phyloP scores from a whole-genome alignment of 2,329 filamentous ascomycete genomes.

The Hymenoscyphus linearis region DNA sequence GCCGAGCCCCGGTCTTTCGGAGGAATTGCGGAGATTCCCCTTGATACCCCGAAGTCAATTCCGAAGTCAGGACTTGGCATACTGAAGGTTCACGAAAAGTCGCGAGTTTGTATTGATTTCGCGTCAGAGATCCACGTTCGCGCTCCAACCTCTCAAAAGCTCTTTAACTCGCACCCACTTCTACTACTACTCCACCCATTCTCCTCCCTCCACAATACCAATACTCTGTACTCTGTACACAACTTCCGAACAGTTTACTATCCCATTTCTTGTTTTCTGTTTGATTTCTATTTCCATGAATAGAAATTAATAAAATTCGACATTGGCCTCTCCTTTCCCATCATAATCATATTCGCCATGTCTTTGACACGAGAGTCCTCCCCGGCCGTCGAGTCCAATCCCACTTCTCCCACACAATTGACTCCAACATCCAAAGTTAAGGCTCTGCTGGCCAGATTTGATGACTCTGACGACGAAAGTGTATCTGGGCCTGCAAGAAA shows the following conservation, averaged over 20 bases:
- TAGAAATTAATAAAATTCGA: conserved; percentile 3
- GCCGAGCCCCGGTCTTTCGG: no score
- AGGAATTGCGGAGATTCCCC: no score
- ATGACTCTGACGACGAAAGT: conserved; percentile 39
- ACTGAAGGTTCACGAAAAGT: conserved; percentile 6
- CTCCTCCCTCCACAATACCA: background rate
- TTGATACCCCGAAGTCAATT: no score
- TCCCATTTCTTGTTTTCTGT: background rate
- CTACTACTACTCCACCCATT: background rate
- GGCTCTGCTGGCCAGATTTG: conserved; percentile 47
- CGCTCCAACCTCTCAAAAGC: background rate
- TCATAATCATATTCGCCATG: conserved; percentile 35
- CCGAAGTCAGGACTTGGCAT: no score
- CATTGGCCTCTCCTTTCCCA: background rate
- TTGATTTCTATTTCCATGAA: conserved; percentile 1
- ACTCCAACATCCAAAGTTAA: conserved; percentile 52
- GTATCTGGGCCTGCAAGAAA: conserved; percentile 18
- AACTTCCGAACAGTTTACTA: background rate
- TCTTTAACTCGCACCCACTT: background rate
- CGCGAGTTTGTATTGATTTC: background rate
- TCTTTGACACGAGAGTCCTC: conserved; percentile 44
- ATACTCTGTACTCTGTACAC: background rate
- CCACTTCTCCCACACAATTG: conserved; percentile 37
- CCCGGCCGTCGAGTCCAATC: conserved; percentile 38
- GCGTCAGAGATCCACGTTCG: background rate